Evolutionary conservation across 23 red algal genomes (phyloP).

Genomic region (Cyanidiococcus yangmingshanensis): DNA sequence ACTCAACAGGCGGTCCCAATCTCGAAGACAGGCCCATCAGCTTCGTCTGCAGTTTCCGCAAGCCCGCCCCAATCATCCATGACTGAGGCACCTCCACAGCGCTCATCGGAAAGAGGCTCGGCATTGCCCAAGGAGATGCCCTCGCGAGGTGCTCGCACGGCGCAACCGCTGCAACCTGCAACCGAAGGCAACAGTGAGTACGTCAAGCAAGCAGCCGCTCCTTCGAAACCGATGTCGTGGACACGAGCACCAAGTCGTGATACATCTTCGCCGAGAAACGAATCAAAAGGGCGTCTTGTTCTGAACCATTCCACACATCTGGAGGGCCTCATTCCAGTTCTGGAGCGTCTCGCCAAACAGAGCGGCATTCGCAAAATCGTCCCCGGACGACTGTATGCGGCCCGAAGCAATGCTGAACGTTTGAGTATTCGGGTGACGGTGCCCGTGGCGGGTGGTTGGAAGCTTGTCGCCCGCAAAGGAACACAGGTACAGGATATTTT

Average conservation of each 20-base stretch:
- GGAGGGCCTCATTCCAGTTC: constrained; percentile 9
- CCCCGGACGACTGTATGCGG: constrained; percentile 13
- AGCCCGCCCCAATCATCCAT: background rate
- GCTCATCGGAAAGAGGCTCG: background rate
- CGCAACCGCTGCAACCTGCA: background rate
- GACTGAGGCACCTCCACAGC: no score
- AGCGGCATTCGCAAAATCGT: constrained; percentile 23
- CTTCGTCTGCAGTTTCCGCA: background rate
- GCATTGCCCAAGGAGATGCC: background rate
- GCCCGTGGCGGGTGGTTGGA: constrained; percentile 9
- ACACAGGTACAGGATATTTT: constrained; percentile 30
- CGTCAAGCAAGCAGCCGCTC: background rate
- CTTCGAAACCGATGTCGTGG: background rate
- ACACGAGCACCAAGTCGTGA: background rate
- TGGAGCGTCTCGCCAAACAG: constrained; percentile 11
- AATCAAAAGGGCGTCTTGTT: background rate
- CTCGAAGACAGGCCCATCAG: background rate
- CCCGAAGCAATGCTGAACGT: constrained; percentile 3
- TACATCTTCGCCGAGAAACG: background rate
- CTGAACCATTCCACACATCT: constrained; percentile 28
- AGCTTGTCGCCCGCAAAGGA: constrained; percentile 24
- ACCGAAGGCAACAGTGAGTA: background rate
- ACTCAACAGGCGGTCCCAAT: background rate
- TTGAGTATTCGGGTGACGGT: constrained; percentile 22
- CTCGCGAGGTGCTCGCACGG: background rate